Evolutionary conservation across 768 basidiomycete genomes (phyloP).

Genomic region (Macrolepiota dolichaula): DNA sequence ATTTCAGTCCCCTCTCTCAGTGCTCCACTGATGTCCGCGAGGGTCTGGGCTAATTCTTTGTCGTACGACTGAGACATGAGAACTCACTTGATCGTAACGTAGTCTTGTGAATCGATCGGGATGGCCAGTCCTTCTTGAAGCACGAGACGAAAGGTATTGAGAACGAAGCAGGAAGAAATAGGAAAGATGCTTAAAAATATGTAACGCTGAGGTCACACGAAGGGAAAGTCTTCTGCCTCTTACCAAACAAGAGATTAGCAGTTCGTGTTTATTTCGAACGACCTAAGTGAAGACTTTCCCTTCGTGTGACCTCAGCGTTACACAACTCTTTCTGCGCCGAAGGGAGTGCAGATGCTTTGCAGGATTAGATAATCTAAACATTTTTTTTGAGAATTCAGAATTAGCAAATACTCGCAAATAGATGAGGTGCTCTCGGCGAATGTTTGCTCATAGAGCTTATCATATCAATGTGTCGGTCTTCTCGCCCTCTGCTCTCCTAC

Average conservation of each 20-base stretch:
- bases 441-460: conserved; percentile 24
- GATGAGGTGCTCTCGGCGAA: conserved; percentile 39
- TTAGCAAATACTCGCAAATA: conserved; percentile 33
- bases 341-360: too few relatives aligned
- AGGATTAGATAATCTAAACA: background rate
- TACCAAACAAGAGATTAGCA: too few relatives aligned
- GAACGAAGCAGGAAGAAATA: background rate
- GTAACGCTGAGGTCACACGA: background rate
- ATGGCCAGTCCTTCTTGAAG: background rate
- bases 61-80: background rate
- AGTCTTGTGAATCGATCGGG: background rate
- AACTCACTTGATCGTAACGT: background rate
- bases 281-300: too few relatives aligned
- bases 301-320: background rate
- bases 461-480: conserved; percentile 15
- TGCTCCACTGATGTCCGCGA: background rate
- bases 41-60: background rate
- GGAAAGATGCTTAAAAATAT: background rate
- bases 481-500: conserved; percentile 7
- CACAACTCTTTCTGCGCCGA: too few relatives aligned
- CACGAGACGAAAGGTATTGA: background rate
- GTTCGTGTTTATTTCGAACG: too few relatives aligned
- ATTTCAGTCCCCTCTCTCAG: background rate
- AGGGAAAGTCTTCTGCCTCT: too few relatives aligned
- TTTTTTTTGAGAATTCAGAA: background rate